phyloP scores from a whole-genome alignment of 1,139 yeast genomes.

The Sugiyamaella sp. region DNA sequence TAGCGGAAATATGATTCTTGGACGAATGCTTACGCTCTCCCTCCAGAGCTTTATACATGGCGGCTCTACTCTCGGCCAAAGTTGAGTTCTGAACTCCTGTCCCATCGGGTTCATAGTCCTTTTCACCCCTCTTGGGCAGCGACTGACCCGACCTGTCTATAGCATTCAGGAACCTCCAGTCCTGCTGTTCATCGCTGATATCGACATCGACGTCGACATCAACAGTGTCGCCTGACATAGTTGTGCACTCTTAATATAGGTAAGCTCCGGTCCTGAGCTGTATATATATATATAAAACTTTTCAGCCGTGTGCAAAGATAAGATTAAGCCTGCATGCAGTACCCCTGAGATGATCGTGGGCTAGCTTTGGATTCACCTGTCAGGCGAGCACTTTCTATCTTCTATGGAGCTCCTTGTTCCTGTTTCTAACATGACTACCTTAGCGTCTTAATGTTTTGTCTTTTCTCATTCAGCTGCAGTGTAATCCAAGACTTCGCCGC shows the following conservation, averaged over 20 bases:
- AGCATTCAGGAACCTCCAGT: slow-evolving; percentile 57
- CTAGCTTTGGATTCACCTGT: no score
- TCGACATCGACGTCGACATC: slow-evolving; percentile 12
- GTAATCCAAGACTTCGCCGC: no score
- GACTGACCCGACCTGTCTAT: slow-evolving; percentile 24
- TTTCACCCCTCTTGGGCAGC: slow-evolving; percentile 75
- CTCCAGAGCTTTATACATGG: slow-evolving; percentile 72
- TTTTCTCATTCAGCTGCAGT: no score
- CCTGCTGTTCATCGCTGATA: slow-evolving; percentile 62
- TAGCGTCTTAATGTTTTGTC: no score
- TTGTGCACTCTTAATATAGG: no score
- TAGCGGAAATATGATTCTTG: slow-evolving; percentile 43
- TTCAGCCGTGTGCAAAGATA: neutral
- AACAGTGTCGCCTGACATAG: slow-evolving; percentile 7
- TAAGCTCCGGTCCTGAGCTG: neutral
- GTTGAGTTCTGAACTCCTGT: slow-evolving; percentile 58
- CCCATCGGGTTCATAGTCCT: slow-evolving; percentile 87
- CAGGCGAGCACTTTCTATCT: no score
- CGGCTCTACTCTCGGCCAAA: slow-evolving; percentile 59
- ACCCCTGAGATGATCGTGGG: neutral
- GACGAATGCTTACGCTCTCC: slow-evolving; percentile 62
- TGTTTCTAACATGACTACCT: no score
- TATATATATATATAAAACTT: neutral
- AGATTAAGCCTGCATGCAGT: neutral
- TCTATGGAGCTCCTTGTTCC: no score